Percentiles rank a stretch among this genome's conserved stretches.
phyloP scores from a whole-genome alignment of 2,329 filamentous ascomycete species.

The Aspergillus cejpii region DNA sequence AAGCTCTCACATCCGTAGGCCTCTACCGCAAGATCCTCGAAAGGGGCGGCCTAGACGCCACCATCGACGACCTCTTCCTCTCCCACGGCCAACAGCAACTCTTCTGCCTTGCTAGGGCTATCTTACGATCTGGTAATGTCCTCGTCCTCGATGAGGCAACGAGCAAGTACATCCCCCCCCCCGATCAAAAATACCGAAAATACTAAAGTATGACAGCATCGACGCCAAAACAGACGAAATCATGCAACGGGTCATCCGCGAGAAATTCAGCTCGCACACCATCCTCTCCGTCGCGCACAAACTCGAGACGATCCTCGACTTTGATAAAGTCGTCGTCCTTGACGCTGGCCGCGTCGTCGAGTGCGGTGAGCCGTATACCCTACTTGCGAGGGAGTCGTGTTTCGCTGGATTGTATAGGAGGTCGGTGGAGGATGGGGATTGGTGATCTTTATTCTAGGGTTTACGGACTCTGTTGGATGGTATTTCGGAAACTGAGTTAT shows the following conservation, averaged over 20 bases:
- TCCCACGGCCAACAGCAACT: constrained; percentile 58
- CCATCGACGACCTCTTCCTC: constrained; percentile 46
- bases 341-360: constrained; percentile 34
- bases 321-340: constrained; percentile 35
- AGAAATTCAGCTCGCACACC: constrained; percentile 51
- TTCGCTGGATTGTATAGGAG: constrained; percentile 34
- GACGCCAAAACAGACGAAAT: constrained; percentile 52
- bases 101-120: constrained; percentile 56
- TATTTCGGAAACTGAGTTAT: too few relatives aligned
- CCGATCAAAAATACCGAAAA: too few relatives aligned
- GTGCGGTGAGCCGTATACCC: constrained; percentile 30
- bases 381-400: constrained; percentile 34
- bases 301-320: constrained; percentile 43
- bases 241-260: constrained; percentile 52
- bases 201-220: too few relatives aligned
- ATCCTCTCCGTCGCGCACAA: constrained; percentile 55
- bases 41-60: constrained; percentile 36
- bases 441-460: neutral
- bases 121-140: constrained; percentile 45
- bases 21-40: constrained; percentile 33
- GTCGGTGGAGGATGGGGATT: constrained; percentile 16
- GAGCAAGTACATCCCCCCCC: constrained; percentile 30
- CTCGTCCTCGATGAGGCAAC: constrained; percentile 43
- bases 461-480: too few relatives aligned
- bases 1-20: constrained; percentile 36